A percentile compares a stretch with the other conserved stretches of the same genome.
These are phyloP conservation scores for Patellifolia procumbens DNA, from an alignment of 179 eudicot genomes.

Conservation along the genomic window DNA sequence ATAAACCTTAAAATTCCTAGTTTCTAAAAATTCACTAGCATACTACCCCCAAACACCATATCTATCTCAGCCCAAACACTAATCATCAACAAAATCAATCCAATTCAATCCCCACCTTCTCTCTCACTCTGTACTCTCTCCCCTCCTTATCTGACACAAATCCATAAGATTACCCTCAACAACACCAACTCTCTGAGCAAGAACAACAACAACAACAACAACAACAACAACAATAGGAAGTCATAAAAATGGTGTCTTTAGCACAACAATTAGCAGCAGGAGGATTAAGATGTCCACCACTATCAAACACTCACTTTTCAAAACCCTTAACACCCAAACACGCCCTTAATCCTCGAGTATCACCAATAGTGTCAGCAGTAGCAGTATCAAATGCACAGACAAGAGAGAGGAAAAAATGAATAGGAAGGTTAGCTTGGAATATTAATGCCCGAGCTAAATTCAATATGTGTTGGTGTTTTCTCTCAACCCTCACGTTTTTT, in stretches of 20 bases:
- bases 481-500: too few relatives aligned
- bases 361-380: conserved; percentile 45
- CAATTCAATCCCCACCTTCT: neutral
- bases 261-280: conserved; percentile 70
- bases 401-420: conserved; percentile 64
- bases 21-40: too few relatives aligned
- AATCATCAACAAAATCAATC: neutral
- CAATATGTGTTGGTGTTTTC: too few relatives aligned
- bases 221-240: too few relatives aligned
- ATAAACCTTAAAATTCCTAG: too few relatives aligned
- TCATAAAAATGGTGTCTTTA: conserved; percentile 54
- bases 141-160: conserved; percentile 13
- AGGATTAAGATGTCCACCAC: conserved; percentile 61
- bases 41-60: too few relatives aligned
- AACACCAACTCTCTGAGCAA: neutral
- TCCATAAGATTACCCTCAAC: too few relatives aligned
- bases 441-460: too few relatives aligned
- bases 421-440: too few relatives aligned
- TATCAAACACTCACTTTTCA: conserved; percentile 40
- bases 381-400: conserved; percentile 63
- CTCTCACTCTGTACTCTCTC: conserved; percentile 18
- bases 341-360: conserved; percentile 22
- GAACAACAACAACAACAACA: too few relatives aligned
- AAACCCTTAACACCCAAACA: conserved; percentile 35
- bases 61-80: too few relatives aligned